These are phyloP conservation scores for Phytopythium boreale DNA, from an alignment of 352 stramenopile species.

Conservation along the genomic window DNA sequence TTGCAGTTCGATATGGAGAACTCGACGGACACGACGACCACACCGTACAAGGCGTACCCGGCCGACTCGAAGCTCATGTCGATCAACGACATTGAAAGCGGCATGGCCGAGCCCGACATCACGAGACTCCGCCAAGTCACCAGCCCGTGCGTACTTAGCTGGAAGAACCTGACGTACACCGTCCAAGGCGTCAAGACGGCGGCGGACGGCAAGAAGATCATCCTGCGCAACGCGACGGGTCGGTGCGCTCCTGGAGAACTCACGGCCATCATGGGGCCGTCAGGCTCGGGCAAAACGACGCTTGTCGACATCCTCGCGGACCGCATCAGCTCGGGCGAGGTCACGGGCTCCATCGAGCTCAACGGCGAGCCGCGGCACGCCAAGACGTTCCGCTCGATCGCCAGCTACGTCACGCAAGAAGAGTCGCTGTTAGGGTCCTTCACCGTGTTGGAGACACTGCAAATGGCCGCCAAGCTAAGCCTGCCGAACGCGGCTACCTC, in stretches of 20 bases:
- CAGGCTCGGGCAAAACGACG: slow-evolving; percentile 58
- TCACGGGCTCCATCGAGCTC: slow-evolving; percentile 48
- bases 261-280: slow-evolving; percentile 65
- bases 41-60: neutral
- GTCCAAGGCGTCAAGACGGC: slow-evolving; percentile 8
- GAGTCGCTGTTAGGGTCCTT: slow-evolving; percentile 64
- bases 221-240: slow-evolving; percentile 55
- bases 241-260: slow-evolving; percentile 48
- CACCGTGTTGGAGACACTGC: slow-evolving; percentile 63
- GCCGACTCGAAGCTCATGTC: slow-evolving; percentile 15
- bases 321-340: slow-evolving; percentile 38
- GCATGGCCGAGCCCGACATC: neutral
- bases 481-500: slow-evolving; percentile 32
- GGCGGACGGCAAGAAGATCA: slow-evolving; percentile 25
- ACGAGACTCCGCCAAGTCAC: neutral
- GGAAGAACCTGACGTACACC: slow-evolving; percentile 37
- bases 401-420: slow-evolving; percentile 69
- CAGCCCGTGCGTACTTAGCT: slow-evolving; percentile 39
- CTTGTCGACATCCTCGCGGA: slow-evolving; percentile 63
- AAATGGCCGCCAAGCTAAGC: slow-evolving; percentile 56
- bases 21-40: too few species aligned
- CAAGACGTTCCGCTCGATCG: slow-evolving; percentile 38
- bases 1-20: too few species aligned
- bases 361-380: slow-evolving; percentile 34
- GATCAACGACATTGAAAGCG: slow-evolving; percentile 12